Percentiles rank a stretch among this genome's conserved stretches.
Evolutionary conservation across 1,139 yeast species (phyloP).

Genomic region (Hyphopichia wangnamkhiaoensis): DNA sequence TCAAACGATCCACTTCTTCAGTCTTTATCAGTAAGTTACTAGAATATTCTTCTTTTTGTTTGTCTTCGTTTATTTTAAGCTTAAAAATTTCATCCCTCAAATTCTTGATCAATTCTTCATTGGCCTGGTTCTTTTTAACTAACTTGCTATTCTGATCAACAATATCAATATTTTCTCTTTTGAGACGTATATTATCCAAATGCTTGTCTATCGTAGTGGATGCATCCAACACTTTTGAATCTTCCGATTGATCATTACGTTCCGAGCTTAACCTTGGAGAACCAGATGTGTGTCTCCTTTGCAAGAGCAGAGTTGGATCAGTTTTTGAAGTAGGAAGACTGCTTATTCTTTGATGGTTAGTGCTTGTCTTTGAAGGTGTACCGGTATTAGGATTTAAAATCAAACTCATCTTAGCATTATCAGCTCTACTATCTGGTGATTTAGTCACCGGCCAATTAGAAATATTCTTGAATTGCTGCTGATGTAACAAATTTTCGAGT

Average conservation of each 20-base stretch:
- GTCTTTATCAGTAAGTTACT: neutral
- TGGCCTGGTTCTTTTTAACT: conserved; percentile 4
- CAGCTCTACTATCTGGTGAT: conserved; percentile 5
- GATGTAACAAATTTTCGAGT: conserved; percentile 66
- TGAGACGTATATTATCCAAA: conserved; percentile 42
- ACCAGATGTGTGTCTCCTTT: conserved; percentile 10
- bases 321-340: conserved; percentile 8
- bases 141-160: conserved; percentile 8
- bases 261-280: conserved; percentile 9
- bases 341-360: neutral
- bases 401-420: conserved; percentile 22
- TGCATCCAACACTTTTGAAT: conserved; percentile 31
- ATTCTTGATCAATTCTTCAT: conserved; percentile 9
- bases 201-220: conserved; percentile 45
- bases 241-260: conserved; percentile 13
- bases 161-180: conserved; percentile 29
- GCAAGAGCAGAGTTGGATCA: conserved; percentile 26
- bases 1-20: conserved; percentile 2
- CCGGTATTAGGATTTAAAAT: conserved; percentile 14
- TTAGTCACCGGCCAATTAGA: conserved; percentile 55
- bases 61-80: conserved; percentile 9
- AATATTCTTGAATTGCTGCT: conserved; percentile 59
- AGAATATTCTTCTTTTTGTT: conserved; percentile 7
- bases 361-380: conserved; percentile 4
- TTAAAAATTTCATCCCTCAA: conserved; percentile 8